Evolutionary conservation across 805 yeast species (phyloP).

Genomic region (Candida arabinofermentans): DNA sequence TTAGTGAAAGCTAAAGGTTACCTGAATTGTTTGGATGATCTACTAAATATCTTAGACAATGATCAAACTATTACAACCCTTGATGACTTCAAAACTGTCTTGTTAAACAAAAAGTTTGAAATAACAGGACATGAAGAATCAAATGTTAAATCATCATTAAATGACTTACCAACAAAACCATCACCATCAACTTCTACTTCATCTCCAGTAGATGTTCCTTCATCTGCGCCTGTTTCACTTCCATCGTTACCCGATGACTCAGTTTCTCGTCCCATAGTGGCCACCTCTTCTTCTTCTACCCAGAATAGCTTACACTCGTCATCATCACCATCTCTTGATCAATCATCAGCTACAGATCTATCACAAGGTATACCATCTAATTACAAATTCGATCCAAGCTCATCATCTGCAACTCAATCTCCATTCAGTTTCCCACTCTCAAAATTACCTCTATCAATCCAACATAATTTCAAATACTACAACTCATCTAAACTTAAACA

Average conservation of each 20-base stretch:
- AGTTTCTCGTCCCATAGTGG: not conserved
- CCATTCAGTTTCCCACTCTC: constrained; percentile 28
- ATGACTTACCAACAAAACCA: not conserved
- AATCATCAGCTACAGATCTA: not conserved
- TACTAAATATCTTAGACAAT: constrained; percentile 27
- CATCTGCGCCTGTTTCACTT: not conserved
- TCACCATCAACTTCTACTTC: not conserved
- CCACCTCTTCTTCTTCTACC: not conserved
- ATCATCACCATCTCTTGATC: not conserved
- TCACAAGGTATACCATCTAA: constrained; percentile 7
- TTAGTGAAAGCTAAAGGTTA: constrained; percentile 54
- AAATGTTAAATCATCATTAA: not conserved
- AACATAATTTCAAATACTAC: constrained; percentile 10
- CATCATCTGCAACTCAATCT: constrained; percentile 12
- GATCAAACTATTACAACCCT: constrained; percentile 24
- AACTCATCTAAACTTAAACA: not conserved
- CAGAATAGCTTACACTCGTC: not conserved
- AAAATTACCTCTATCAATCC: constrained; percentile 19
- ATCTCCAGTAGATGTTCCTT: not conserved
- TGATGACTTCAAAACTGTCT: constrained; percentile 36
- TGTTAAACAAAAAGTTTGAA: constrained; percentile 29
- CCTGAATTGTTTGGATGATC: constrained; percentile 55
- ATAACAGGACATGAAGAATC: constrained; percentile 10
- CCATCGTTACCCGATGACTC: not conserved
- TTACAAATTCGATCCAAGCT: constrained; percentile 16